A percentile compares a stretch with the other conserved stretches of the same genome.
phyloP scores from a whole-genome alignment of 805 yeast genomes.

The Nakazawaea holstii region DNA sequence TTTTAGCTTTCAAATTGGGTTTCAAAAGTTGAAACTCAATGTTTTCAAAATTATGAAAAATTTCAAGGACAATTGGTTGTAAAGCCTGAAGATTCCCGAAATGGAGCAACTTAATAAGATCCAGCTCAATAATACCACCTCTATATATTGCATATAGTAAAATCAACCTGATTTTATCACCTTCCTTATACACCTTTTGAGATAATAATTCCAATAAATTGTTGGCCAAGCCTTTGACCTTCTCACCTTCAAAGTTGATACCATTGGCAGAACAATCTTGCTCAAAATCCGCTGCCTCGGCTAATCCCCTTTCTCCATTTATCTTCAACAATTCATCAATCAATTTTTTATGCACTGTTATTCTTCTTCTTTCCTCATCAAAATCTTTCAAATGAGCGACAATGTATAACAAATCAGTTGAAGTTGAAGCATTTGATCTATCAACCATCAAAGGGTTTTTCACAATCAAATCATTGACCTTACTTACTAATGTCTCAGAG shows the following conservation, averaged over 20 bases:
- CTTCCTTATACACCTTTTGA: slow-evolving; percentile 41
- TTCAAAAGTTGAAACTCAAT: slow-evolving; percentile 31
- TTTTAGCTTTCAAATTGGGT: slow-evolving; percentile 31
- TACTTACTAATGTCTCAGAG: slow-evolving; percentile 51
- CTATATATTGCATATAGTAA: slow-evolving; percentile 73
- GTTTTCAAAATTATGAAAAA: slow-evolving; percentile 52
- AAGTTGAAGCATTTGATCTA: slow-evolving; percentile 54
- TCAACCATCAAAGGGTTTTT: slow-evolving; percentile 76
- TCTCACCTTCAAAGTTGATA: slow-evolving; percentile 58
- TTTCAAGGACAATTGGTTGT: slow-evolving; percentile 39
- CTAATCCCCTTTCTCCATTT: slow-evolving; percentile 53
- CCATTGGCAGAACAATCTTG: slow-evolving; percentile 78
- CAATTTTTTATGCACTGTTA: slow-evolving; percentile 53
- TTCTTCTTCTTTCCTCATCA: slow-evolving; percentile 59
- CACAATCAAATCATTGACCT: slow-evolving; percentile 58
- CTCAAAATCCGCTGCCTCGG: slow-evolving; percentile 78
- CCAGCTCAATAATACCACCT: slow-evolving; percentile 74
- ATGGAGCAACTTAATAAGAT: slow-evolving; percentile 61
- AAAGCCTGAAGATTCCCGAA: slow-evolving; percentile 41
- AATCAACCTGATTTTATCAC: slow-evolving; percentile 72
- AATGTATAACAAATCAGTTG: slow-evolving; percentile 70
- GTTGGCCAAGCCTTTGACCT: slow-evolving; percentile 54
- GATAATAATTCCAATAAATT: slow-evolving; percentile 52
- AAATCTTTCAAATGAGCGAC: slow-evolving; percentile 66
- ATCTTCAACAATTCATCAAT: slow-evolving; percentile 60